phyloP scores from a whole-genome alignment of 768 basidiomycete genomes.

The Lactifluus rugatus region DNA sequence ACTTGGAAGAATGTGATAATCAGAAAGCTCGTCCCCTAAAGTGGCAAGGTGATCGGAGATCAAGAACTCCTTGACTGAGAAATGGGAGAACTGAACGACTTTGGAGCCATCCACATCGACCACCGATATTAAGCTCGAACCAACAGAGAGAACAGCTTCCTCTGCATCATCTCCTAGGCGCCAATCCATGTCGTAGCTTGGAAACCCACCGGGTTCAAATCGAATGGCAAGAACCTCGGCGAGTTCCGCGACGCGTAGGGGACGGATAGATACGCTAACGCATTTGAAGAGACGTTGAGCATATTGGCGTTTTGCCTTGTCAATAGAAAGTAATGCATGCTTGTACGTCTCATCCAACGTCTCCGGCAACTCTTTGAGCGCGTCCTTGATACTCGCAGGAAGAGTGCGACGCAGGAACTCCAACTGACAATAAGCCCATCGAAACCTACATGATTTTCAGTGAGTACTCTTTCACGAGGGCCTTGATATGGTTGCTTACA shows the following conservation, averaged over 20 bases:
- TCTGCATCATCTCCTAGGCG: background rate
- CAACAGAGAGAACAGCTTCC: background rate
- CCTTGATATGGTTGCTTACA: background rate
- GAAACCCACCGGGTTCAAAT: background rate
- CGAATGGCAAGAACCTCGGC: background rate
- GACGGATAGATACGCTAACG: background rate
- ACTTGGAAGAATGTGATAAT: background rate
- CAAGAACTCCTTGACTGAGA: slow-evolving; percentile 3
- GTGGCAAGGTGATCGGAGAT: background rate
- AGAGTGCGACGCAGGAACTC: background rate
- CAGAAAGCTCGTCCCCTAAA: background rate
- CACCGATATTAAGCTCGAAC: background rate
- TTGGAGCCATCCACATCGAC: background rate
- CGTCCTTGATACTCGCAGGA: background rate
- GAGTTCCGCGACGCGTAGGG: background rate
- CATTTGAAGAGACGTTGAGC: background rate
- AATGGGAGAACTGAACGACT: slow-evolving; percentile 5
- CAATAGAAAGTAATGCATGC: background rate
- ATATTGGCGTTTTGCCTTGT: background rate
- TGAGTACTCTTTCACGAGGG: background rate
- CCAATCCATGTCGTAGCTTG: background rate
- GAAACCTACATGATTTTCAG: background rate
- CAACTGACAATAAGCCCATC: slow-evolving; percentile 1
- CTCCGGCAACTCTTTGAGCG: background rate
- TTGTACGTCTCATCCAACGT: background rate